Evolutionary conservation across 1,284 basidiomycete genomes (phyloP).

Genomic region (Moesziomyces antarcticus): DNA sequence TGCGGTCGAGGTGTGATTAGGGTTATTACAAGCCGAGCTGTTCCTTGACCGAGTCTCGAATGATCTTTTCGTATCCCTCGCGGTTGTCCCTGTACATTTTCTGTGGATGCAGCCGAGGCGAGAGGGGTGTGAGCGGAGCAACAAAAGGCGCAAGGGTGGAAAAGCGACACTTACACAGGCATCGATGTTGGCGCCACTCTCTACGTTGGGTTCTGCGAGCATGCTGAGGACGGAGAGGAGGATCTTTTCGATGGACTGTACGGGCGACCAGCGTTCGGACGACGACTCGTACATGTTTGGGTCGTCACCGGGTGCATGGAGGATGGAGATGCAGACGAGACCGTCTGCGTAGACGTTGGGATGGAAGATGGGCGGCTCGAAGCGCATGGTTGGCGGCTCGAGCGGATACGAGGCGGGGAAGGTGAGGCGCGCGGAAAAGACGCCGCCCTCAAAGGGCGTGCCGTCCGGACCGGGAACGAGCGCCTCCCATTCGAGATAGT

Average conservation of each 20-base stretch:
- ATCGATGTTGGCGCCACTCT: conserved; percentile 97
- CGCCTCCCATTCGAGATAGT: conserved; percentile 99
- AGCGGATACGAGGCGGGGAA: conserved; percentile 72
- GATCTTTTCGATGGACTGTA: conserved; percentile 96
- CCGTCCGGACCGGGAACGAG: conserved; percentile 95
- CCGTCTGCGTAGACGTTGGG: conserved; percentile 97
- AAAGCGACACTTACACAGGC: conserved; percentile 67
- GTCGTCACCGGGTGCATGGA: conserved; percentile 95
- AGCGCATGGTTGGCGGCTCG: conserved; percentile 79
- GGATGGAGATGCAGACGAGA: conserved; percentile 96
- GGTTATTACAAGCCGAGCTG: conserved; percentile 60
- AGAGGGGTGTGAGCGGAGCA: not conserved
- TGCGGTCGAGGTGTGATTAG: not conserved
- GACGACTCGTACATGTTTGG: conserved; percentile 81
- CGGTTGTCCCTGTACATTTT: conserved; percentile 66
- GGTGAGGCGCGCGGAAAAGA: conserved; percentile 90
- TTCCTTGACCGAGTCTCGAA: conserved; percentile 61
- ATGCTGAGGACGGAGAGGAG: conserved; percentile 91
- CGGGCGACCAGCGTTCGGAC: conserved; percentile 96
- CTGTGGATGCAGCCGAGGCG: conserved; percentile 18
- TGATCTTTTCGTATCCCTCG: conserved; percentile 62
- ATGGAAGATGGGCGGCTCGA: conserved; percentile 95
- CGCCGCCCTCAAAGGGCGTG: conserved; percentile 97
- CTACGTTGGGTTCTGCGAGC: conserved; percentile 99
- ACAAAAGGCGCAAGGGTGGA: too few relatives aligned